phyloP scores from a whole-genome alignment of 208 protist genomes.

The Eutreptiella sp. region DNA sequence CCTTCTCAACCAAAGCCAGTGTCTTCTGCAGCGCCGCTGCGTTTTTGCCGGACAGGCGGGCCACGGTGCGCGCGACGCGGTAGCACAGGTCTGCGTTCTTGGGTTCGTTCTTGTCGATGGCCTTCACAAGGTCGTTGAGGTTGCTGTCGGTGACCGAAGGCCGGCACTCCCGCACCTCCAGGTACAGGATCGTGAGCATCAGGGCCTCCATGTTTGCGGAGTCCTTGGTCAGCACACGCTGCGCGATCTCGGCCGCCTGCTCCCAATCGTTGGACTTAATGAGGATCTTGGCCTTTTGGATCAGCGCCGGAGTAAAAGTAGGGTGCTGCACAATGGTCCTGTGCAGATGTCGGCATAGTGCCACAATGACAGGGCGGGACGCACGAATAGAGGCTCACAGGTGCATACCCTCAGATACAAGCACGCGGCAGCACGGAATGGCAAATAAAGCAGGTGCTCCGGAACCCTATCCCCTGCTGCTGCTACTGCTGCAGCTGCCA shows the following conservation, averaged over 20 bases:
- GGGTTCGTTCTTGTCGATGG: constrained; percentile 59
- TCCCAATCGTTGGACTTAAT: constrained; percentile 85
- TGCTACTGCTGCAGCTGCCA: too few relatives aligned
- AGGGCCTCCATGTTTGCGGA: constrained; percentile 66
- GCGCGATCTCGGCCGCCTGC: constrained; percentile 67
- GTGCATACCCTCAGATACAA: too few relatives aligned
- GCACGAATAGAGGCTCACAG: too few relatives aligned
- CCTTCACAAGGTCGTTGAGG: constrained; percentile 53
- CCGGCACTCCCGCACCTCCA: constrained; percentile 63
- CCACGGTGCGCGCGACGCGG: constrained; percentile 59
- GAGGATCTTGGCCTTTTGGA: constrained; percentile 72
- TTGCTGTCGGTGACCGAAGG: constrained; percentile 50
- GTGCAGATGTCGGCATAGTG: too few relatives aligned
- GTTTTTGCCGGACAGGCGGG: constrained; percentile 48
- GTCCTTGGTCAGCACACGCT: constrained; percentile 66
- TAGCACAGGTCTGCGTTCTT: constrained; percentile 63
- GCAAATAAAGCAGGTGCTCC: too few relatives aligned
- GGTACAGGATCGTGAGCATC: constrained; percentile 55
- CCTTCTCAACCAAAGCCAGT: constrained; percentile 55
- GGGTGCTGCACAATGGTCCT: constrained; percentile 60
- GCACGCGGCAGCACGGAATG: too few relatives aligned
- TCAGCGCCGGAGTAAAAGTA: constrained; percentile 52
- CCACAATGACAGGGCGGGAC: too few relatives aligned
- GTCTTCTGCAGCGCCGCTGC: constrained; percentile 57
- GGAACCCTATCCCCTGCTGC: too few relatives aligned